Conservation (phyloP, 2,329 filamentous ascomycete genomes). For the Colletotrichum horii region DNA sequence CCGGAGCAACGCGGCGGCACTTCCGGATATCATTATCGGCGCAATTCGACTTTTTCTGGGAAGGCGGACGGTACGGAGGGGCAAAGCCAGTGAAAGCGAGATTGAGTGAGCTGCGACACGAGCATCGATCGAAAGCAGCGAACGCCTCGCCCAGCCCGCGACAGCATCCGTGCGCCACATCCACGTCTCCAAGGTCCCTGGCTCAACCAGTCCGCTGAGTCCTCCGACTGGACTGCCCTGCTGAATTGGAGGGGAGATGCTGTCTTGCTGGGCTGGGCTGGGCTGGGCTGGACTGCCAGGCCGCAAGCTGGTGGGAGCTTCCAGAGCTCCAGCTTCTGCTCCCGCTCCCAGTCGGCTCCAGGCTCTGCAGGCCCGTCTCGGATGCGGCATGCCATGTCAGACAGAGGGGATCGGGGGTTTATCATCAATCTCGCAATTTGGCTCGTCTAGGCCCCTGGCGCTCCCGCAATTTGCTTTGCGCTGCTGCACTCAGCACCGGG, state of each 20-base stretch:
- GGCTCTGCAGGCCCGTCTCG: neutral
- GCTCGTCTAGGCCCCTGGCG: neutral
- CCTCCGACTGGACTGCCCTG: neutral
- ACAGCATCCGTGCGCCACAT: slow-evolving; percentile 16
- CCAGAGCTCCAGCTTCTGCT: neutral
- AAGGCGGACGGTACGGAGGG: neutral
- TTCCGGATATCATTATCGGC: neutral
- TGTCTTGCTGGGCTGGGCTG: neutral
- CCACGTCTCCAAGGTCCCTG: slow-evolving; percentile 2
- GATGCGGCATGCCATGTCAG: slow-evolving; percentile 2
- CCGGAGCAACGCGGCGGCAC: slow-evolving; percentile 2
- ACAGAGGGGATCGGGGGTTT: slow-evolving; percentile 3
- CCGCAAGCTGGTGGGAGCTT: slow-evolving; percentile 11
- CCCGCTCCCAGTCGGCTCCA: neutral
- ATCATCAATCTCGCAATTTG: slow-evolving; percentile 7
- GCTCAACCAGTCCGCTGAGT: neutral
- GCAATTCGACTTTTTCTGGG: neutral
- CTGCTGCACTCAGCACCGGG: neutral
- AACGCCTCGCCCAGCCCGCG: slow-evolving; percentile 16
- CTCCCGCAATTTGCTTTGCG: slow-evolving; percentile 8
- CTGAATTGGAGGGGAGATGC: neutral
- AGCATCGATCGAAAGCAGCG: slow-evolving; percentile 12
- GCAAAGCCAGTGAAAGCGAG: neutral
- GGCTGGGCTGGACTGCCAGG: neutral
- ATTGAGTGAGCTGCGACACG: neutral